Percentiles rank a stretch among this genome's conserved stretches.
Conservation (phyloP, 352 stramenopile species). For the Thalassiosira mediterranea region DNA sequence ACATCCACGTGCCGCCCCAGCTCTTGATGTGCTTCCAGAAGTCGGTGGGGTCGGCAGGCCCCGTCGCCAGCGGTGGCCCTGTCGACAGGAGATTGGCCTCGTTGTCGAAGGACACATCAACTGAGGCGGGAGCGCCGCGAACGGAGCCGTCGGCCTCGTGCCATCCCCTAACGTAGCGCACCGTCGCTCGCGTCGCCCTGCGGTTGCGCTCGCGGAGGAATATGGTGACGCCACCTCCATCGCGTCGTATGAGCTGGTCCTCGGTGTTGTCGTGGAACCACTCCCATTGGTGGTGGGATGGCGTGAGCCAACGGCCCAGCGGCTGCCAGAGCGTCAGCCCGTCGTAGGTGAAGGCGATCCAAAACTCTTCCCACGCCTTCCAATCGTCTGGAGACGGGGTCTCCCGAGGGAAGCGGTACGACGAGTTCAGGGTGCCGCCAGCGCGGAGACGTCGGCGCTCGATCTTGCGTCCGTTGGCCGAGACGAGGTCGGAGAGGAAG, state of each 20-base stretch:
- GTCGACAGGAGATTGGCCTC: neutral
- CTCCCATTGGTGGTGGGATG: conserved; percentile 7
- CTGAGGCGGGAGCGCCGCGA: neutral
- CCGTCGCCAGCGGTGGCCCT: neutral
- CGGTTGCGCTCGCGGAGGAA: neutral
- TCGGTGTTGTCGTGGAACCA: conserved; percentile 22
- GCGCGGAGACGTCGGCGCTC: neutral
- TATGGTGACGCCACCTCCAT: neutral
- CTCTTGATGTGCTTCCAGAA: neutral
- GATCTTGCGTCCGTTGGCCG: neutral
- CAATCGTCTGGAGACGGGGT: conserved; percentile 5
- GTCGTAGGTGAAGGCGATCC: neutral
- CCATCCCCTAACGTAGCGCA: neutral
- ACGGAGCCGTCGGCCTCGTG: neutral
- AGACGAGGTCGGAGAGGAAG: conserved; percentile 1
- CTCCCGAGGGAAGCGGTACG: conserved; percentile 10
- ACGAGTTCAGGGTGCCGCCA: neutral
- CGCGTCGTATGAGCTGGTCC: neutral
- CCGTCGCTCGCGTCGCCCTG: neutral
- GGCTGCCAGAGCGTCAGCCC: neutral
- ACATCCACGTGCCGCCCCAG: neutral
- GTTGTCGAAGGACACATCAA: neutral
- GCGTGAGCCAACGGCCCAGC: conserved; percentile 12
- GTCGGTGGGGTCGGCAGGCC: neutral
- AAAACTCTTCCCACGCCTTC: conserved; percentile 16